A percentile compares a stretch with the other conserved stretches of the same genome.
phyloP scores from a whole-genome alignment of 2,329 filamentous ascomycete genomes.

The Neopestalotiopsis rosae region DNA sequence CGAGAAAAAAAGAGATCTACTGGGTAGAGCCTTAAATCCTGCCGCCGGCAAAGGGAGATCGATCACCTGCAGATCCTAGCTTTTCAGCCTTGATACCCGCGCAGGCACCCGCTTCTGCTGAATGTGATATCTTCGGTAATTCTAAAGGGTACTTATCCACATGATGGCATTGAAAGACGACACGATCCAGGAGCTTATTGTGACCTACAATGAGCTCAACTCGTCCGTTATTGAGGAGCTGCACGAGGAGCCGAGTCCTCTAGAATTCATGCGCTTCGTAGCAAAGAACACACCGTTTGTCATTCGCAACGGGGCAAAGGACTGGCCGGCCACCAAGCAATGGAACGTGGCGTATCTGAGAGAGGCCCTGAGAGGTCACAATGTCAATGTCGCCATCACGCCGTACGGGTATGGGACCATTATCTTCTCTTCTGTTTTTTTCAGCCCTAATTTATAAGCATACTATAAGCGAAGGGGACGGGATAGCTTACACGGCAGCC shows the following conservation, averaged over 20 bases:
- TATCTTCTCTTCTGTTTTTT: not conserved
- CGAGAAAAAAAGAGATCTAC: not conserved
- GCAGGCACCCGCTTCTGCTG: not conserved
- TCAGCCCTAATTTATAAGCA: not conserved
- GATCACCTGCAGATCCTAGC: not conserved
- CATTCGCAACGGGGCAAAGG: constrained; percentile 63
- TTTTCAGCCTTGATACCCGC: not conserved
- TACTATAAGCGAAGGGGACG: constrained; percentile 4
- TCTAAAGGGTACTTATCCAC: not conserved
- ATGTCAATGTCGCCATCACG: constrained; percentile 80
- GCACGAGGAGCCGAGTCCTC: constrained; percentile 68
- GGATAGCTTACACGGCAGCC: constrained; percentile 23
- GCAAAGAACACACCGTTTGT: constrained; percentile 78
- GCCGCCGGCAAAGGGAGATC: not conserved
- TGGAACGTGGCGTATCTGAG: constrained; percentile 70
- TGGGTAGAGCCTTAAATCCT: not conserved
- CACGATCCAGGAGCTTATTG: constrained; percentile 62
- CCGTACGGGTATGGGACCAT: constrained; percentile 64
- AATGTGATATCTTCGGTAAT: not conserved
- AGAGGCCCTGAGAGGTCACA: constrained; percentile 55
- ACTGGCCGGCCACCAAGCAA: constrained; percentile 65
- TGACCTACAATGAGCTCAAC: constrained; percentile 78
- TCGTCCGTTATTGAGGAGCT: constrained; percentile 64
- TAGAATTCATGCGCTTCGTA: constrained; percentile 83
- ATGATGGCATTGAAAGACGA: constrained; percentile 31